phyloP scores from a whole-genome alignment of 345 rosid genomes.

The Acer saccharum region DNA sequence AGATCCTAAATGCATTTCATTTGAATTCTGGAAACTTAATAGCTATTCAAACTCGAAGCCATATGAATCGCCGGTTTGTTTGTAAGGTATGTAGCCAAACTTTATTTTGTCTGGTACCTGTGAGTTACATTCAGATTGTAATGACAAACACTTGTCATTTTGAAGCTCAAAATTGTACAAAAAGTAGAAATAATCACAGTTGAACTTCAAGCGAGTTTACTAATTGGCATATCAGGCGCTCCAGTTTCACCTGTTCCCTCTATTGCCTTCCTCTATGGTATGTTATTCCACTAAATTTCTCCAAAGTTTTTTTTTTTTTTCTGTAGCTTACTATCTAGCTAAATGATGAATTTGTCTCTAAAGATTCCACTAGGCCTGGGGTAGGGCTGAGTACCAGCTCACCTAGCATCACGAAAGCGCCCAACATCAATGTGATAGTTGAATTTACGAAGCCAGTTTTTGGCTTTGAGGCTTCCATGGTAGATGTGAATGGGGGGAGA shows the following conservation, averaged over 20 bases:
- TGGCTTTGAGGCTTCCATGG: constrained; percentile 44
- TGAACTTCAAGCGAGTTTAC: constrained; percentile 35
- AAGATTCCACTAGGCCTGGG: constrained; percentile 44
- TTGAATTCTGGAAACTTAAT: constrained; percentile 35
- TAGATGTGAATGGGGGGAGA: constrained; percentile 49
- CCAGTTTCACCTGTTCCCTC: constrained; percentile 40
- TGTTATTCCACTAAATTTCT: constrained; percentile 4
- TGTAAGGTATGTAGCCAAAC: constrained; percentile 36
- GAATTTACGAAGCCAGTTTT: constrained; percentile 64
- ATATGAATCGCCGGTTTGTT: constrained; percentile 43
- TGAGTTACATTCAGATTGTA: neutral
- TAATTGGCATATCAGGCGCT: constrained; percentile 44
- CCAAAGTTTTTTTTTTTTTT: neutral
- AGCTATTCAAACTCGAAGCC: constrained; percentile 31
- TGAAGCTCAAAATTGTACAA: constrained; percentile 44
- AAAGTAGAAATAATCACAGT: constrained; percentile 41
- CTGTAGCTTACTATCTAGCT: constrained; percentile 1
- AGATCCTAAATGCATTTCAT: constrained; percentile 38
- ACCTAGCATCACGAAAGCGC: constrained; percentile 35
- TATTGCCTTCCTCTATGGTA: constrained; percentile 52
- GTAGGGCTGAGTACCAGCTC: constrained; percentile 50
- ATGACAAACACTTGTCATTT: constrained; percentile 12
- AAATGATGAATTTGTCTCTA: constrained; percentile 16
- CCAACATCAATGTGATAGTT: constrained; percentile 39
- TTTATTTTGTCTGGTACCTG: neutral